Evolutionary conservation across 2,329 filamentous ascomycete genomes (phyloP), one percentile per base, ranked within the genome.

Genomic region (Diplocarpon rosae): DNA sequence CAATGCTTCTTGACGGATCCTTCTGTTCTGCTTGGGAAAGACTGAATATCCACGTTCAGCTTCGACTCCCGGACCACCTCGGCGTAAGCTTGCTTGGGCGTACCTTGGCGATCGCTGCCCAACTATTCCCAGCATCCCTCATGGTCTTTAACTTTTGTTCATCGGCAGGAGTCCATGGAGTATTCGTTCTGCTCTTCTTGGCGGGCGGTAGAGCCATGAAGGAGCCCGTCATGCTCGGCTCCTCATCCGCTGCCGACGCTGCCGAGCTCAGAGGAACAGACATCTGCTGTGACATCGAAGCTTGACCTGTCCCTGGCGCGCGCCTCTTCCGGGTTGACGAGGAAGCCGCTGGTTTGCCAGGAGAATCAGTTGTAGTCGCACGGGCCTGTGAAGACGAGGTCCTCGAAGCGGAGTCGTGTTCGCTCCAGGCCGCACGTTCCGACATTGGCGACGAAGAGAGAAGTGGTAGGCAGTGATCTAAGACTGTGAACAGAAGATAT

Each of bases 1-100:
- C 92, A 98, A 65, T 98, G 92, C 68, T 96, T 98, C 73, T 96
- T 98, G 16, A 98, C 92, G 60, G 89, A 95, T 7, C 92, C 92
- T 67, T 98, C 92, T 34, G 92, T 98, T 59, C 92, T 76, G 17
- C 79, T 81, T 10, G 92, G 90, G 62, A 98, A 98, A 2, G 85
- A 89, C 85, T 93, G 54, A 24, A 24, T 24, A 24, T 32, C 32
- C 28, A 42, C 8, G 14, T 24, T 55, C 39, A 55, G 49, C 47
- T 34, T 62, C 36, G 57, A 56, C 47, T 20, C 42, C 37, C 34
- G 43, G 49, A 46, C 33, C 28, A 48, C 40, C 30, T 38, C 45
- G 47, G 32, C 45, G 31, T 20, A 20, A n/a, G 37, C 5, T 36
- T 39, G 15, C 31, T 10, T 32, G 27, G 38, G 60, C 69, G 50